Base-by-base conservation (phyloP, 139 green algal genomes). In the Chlamydomonas sp. region DNA sequence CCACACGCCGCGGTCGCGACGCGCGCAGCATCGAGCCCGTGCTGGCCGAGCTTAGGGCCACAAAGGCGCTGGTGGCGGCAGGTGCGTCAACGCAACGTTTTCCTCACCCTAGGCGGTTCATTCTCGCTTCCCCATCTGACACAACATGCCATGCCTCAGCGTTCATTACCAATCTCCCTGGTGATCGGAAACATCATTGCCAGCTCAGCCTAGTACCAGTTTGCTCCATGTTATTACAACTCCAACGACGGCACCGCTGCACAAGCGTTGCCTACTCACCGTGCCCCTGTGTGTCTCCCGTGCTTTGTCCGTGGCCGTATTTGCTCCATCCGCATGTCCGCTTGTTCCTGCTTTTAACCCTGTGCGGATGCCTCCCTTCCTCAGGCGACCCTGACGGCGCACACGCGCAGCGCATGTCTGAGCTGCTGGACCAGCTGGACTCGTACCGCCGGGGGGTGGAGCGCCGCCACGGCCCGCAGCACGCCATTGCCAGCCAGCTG, bases 401-500 rank as follows among this genome's bases (percentile, higher is more conserved):
- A 72, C 61, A 31, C 31, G 62, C 63, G 57, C 58, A 62, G 10
- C 84, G 84, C 74, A 88, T 88, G 84, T 5, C 57, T 5, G 49
- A 63, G 64, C 84, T 88, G 75, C 63, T 88, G 58, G 75, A 49
- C 9, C 75, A 83, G 75, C 74, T 88, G n/a, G 84, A 88, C 58
- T n/a, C 5, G n/a, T 78, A 83, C 57, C 84, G 84, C 2, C 74
- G 75, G 20, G 75, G 84, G 8, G 84, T 88, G 75, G 84, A 88
- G 66, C 63, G 64, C 0, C 76, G 76, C 73, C 84, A 88, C 74
- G 75, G 84, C 49, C 75, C 75, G 63, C 1, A 2, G 1, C 84
- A 88, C 84, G 62, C 75, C 57, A 77, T 88, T 10, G 84, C 59
- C 57, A 58, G 63, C 17, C 84, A 88, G 64, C 84, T 88, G 84